These are phyloP conservation scores for Claviceps monticola DNA, from an alignment of 2,329 filamentous ascomycete genomes.

Conservation along the genomic window DNA sequence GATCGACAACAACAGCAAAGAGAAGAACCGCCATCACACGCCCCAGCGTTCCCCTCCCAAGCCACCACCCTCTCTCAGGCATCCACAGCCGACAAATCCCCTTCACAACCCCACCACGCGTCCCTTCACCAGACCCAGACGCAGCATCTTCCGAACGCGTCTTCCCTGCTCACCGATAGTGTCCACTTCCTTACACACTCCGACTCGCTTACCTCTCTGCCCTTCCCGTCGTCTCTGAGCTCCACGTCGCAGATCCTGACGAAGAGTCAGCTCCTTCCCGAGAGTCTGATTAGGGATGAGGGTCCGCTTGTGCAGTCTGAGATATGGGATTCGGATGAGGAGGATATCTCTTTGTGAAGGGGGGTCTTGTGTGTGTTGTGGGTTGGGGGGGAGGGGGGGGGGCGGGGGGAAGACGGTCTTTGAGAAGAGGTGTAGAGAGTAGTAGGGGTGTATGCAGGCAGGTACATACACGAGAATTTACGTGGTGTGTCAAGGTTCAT, in stretches of 20 bases:
- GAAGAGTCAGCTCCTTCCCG: slow-evolving; percentile 39
- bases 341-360: slow-evolving; percentile 10
- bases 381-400: too few species aligned
- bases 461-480: too few species aligned
- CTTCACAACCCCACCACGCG: slow-evolving; percentile 1
- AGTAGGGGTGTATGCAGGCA: too few species aligned
- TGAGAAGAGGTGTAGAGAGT: too few species aligned
- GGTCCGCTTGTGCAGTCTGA: slow-evolving; percentile 15
- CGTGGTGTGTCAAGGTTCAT: too few species aligned
- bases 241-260: slow-evolving; percentile 32
- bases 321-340: slow-evolving; percentile 25
- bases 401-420: too few species aligned
- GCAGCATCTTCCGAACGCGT: neutral
- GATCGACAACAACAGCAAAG: neutral
- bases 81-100: slow-evolving; percentile 17
- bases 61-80: slow-evolving; percentile 24
- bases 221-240: slow-evolving; percentile 7
- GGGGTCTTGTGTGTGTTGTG: too few species aligned
- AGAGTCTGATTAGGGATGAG: slow-evolving; percentile 27
- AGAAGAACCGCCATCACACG: too few species aligned
- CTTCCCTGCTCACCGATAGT: slow-evolving; percentile 5
- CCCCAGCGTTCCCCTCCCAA: slow-evolving; percentile 13
- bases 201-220: slow-evolving; percentile 7
- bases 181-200: slow-evolving; percentile 12
- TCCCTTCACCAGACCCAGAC: neutral